Conservation (phyloP, 768 basidiomycete genomes). For the Lentinula raphanica region DNA sequence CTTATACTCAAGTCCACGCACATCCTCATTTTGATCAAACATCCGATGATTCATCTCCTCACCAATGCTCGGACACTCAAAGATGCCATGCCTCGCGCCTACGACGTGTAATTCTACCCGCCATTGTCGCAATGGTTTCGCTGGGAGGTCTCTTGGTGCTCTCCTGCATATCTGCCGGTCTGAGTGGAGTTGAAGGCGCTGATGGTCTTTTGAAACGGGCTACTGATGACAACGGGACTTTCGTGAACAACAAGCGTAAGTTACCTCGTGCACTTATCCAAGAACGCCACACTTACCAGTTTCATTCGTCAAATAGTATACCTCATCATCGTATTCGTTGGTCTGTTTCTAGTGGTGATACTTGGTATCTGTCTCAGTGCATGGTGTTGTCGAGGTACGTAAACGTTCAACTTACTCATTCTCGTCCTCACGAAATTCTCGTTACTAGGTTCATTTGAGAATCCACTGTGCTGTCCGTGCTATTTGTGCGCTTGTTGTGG, state of each 20-base stretch:
- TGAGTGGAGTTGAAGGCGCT: not conserved
- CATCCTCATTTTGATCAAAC: not conserved
- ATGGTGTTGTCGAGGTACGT: constrained; percentile 58
- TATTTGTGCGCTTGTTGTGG: constrained; percentile 72
- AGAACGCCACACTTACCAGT: not conserved
- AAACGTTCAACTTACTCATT: not conserved
- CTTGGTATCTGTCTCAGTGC: constrained; percentile 53
- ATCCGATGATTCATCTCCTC: not conserved
- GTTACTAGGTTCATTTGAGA: not conserved
- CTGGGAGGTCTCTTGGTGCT: constrained; percentile 1
- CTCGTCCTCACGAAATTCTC: not conserved
- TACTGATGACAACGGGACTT: not conserved
- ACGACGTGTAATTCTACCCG: not conserved
- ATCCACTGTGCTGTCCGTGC: constrained; percentile 53
- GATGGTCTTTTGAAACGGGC: not conserved
- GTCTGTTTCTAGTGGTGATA: constrained; percentile 49
- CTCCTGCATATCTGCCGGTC: not conserved
- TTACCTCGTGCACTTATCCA: not conserved
- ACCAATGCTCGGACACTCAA: not conserved
- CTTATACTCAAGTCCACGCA: not conserved
- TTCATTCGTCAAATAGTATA: constrained; percentile 37
- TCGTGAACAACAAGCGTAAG: constrained; percentile 2
- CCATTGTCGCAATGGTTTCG: not conserved
- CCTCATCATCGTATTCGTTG: constrained; percentile 61
- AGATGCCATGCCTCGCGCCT: constrained; percentile 5